A percentile compares a stretch with the other conserved stretches of the same genome.
phyloP scores from a whole-genome alignment of 108 stramenopile species.

The Schizochytrium sp. region DNA sequence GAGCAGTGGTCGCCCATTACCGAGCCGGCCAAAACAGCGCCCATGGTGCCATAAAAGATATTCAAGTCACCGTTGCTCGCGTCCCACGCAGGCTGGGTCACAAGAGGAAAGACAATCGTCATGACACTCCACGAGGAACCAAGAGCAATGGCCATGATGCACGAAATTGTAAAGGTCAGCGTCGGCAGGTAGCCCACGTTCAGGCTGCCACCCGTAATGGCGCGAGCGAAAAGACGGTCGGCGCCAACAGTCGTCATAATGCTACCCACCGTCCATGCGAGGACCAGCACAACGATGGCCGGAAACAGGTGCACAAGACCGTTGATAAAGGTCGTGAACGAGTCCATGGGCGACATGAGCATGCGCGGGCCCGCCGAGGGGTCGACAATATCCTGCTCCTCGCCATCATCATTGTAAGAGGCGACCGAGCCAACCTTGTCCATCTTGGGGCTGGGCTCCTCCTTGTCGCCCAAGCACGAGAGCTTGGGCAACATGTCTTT shows the following conservation, averaged over 20 bases:
- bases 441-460: background rate
- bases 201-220: constrained; percentile 37
- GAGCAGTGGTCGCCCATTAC: constrained; percentile 65
- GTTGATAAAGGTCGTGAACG: constrained; percentile 40
- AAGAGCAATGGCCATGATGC: constrained; percentile 57
- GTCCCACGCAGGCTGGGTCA: constrained; percentile 48
- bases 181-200: constrained; percentile 46
- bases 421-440: background rate
- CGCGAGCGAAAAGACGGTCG: constrained; percentile 46
- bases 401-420: background rate
- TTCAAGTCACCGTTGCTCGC: constrained; percentile 41
- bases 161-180: constrained; percentile 49
- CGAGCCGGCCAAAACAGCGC: constrained; percentile 51
- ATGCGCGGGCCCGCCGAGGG: background rate
- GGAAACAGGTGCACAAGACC: constrained; percentile 47
- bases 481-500: background rate
- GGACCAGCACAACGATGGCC: constrained; percentile 34
- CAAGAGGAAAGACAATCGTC: constrained; percentile 60
- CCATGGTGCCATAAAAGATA: constrained; percentile 49
- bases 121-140: constrained; percentile 67
- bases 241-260: constrained; percentile 49
- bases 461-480: background rate
- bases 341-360: constrained; percentile 36
- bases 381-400: background rate
- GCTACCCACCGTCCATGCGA: constrained; percentile 56